phyloP scores from a whole-genome alignment of 1,284 basidiomycete genomes.

The Rhodotorula sp. region DNA sequence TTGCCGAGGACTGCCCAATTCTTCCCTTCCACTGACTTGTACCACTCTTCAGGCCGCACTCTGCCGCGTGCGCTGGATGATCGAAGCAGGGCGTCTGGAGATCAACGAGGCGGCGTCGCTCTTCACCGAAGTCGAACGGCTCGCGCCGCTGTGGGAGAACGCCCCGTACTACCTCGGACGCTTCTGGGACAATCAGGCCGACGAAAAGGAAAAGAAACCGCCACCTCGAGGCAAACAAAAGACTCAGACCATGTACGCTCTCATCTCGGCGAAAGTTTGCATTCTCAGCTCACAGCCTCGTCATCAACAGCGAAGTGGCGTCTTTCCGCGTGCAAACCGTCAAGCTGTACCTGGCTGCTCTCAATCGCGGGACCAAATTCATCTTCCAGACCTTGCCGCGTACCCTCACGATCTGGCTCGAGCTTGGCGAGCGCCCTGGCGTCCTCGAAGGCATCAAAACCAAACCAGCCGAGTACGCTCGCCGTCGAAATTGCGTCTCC shows the following conservation, averaged over 20 bases:
- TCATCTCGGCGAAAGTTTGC: accelerated
- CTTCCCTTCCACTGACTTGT: neutral
- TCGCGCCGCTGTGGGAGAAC: slow-evolving; percentile 77
- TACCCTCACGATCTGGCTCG: slow-evolving; percentile 92
- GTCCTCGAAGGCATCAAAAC: slow-evolving; percentile 40
- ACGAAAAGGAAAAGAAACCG: slow-evolving; percentile 18
- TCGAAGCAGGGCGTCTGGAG: slow-evolving; percentile 82
- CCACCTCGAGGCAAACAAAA: slow-evolving; percentile 6
- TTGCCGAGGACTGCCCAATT: neutral
- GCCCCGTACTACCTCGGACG: slow-evolving; percentile 81
- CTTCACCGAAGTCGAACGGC: slow-evolving; percentile 60
- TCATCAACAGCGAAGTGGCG: slow-evolving; percentile 8
- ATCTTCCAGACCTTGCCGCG: slow-evolving; percentile 95
- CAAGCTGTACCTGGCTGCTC: slow-evolving; percentile 70
- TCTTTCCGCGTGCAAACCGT: slow-evolving; percentile 50
- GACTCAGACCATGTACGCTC: neutral
- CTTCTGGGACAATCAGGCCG: slow-evolving; percentile 66
- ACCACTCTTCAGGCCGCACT: slow-evolving; percentile 67
- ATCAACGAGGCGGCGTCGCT: slow-evolving; percentile 62
- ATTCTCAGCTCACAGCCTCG: neutral
- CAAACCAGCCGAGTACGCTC: slow-evolving; percentile 21
- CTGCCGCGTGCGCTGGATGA: slow-evolving; percentile 89
- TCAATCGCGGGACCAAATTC: slow-evolving; percentile 86
- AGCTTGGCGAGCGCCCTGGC: slow-evolving; percentile 68
- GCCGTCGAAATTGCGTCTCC: neutral